Base-by-base conservation (phyloP, 1,139 yeast genomes). In the Saccharomyces hybrid region DNA sequence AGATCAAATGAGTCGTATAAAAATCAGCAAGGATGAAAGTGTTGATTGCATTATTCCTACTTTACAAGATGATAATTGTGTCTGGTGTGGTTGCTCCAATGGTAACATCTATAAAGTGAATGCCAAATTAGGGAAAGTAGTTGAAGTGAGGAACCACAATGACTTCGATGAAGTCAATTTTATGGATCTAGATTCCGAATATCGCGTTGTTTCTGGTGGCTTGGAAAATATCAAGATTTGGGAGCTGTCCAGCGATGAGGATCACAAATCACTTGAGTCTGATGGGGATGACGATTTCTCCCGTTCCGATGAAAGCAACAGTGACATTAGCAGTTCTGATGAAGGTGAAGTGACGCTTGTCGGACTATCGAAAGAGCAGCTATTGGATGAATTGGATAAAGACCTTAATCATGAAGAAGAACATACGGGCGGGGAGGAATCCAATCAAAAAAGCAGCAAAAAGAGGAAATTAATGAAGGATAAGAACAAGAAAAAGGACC, bases 41-140 rank as follows among this genome's bases (percentile, higher is more conserved):
- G 80, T 91, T 23, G 98, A 91, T 67, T 78, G 88, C 25, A 73
- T 91, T 1, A 75, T 89, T 2, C 82, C 91, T 2, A 86, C 95
- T 2, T 81, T 87, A 78, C 84, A 86, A 61, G 83, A 82, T 52
- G 88, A 85, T 54, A 77, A 78, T 56, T 78, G 82, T 52, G 82
- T 86, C 1, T 87, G 89, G 85, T 88, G 95, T 59, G 97, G 97
- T 5, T 84, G 86, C 51, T 83, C 93, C 14, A 89, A 88, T 60
- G 97, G 97, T n/a, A 73, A 77, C 29, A 75, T 89, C 32, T 82
- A 82, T 63, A 79, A 87, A 59, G 79, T 89, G 32, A 82, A 90
- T 67, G 79, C 81, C 50, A 81, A 81, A 57, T 71, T 74, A 27
- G 90, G 95, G 2, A 81, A 79, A 61, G 78, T 86, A 6, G 76